Evolutionary conservation across 768 basidiomycete genomes (phyloP).

Genomic region (Sistotremastrum niveocremeum): DNA sequence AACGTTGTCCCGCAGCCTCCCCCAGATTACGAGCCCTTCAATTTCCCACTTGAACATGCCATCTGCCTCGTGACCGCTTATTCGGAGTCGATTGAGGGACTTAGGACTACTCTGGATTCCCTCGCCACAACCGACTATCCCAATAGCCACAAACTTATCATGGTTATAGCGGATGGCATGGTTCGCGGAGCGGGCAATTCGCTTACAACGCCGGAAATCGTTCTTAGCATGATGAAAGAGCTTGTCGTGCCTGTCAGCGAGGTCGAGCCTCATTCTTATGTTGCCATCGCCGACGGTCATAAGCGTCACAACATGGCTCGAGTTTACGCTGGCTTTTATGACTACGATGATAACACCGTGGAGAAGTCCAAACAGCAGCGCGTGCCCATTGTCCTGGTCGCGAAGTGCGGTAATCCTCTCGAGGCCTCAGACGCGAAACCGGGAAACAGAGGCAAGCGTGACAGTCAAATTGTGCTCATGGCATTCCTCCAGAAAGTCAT

Average conservation of each 20-base stretch:
- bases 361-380: constrained; percentile 92
- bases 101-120: constrained; percentile 96
- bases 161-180: constrained; percentile 97
- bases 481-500: constrained; percentile 97
- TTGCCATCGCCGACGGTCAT: constrained; percentile 99
- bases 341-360: constrained; percentile 81
- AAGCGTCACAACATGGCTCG: constrained; percentile 99
- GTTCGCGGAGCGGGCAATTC: constrained; percentile 90
- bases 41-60: constrained; percentile 85
- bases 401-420: constrained; percentile 87
- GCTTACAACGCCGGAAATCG: constrained; percentile 87
- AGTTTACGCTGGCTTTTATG: constrained; percentile 95
- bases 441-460: constrained; percentile 97
- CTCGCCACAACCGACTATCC: constrained; percentile 97
- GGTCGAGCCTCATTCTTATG: constrained; percentile 90
- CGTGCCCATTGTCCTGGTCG: constrained; percentile 89
- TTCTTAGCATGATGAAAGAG: constrained; percentile 94
- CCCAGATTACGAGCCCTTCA: constrained; percentile 86
- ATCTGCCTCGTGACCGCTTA: constrained; percentile 98
- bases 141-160: constrained; percentile 89
- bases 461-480: constrained; percentile 97
- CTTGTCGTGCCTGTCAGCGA: constrained; percentile 67
- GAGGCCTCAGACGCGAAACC: constrained; percentile 87
- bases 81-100: constrained; percentile 91
- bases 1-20: constrained; percentile 91